phyloP scores from a whole-genome alignment of 139 green algal genomes.

The Chlorella sp. region DNA sequence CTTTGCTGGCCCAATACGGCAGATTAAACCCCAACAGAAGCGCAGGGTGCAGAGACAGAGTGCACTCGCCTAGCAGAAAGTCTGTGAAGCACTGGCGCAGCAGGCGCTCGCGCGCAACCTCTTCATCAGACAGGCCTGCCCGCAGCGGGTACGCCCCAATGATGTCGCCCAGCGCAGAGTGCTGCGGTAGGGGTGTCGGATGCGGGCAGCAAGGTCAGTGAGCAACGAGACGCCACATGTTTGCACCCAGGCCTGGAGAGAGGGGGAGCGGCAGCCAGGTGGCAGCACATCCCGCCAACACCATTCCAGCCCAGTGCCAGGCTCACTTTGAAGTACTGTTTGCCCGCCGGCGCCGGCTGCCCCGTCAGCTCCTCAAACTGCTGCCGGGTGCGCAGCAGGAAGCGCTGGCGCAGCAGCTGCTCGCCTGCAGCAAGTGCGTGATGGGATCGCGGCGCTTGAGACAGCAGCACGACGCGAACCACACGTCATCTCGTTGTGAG shows the following conservation, averaged over 20 bases:
- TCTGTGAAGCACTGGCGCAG: conserved; percentile 82
- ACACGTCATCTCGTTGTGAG: too few species aligned
- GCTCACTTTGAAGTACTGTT: conserved; percentile 85
- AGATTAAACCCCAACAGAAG: too few species aligned
- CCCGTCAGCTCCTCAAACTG: conserved; percentile 74
- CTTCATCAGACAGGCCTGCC: conserved; percentile 45
- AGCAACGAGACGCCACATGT: not conserved
- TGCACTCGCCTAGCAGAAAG: conserved; percentile 68
- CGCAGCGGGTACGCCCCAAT: conserved; percentile 75
- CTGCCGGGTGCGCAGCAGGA: conserved; percentile 61
- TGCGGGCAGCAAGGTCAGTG: too few species aligned
- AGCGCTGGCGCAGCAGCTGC: conserved; percentile 25
- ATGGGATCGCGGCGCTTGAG: too few species aligned
- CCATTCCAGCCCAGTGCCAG: too few species aligned
- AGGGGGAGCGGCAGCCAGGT: too few species aligned
- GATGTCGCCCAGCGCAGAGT: conserved; percentile 84
- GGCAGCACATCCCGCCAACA: too few species aligned
- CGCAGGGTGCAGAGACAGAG: too few species aligned
- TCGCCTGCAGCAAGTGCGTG: not conserved
- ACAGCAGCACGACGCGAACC: too few species aligned
- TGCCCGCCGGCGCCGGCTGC: conserved; percentile 65
- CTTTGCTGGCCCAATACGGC: too few species aligned
- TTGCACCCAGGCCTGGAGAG: too few species aligned
- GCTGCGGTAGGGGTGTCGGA: conserved; percentile 7
- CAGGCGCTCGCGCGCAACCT: conserved; percentile 38